These are phyloP conservation scores for Candida patagonica DNA, from an alignment of 805 yeast species.

Conservation along the genomic window DNA sequence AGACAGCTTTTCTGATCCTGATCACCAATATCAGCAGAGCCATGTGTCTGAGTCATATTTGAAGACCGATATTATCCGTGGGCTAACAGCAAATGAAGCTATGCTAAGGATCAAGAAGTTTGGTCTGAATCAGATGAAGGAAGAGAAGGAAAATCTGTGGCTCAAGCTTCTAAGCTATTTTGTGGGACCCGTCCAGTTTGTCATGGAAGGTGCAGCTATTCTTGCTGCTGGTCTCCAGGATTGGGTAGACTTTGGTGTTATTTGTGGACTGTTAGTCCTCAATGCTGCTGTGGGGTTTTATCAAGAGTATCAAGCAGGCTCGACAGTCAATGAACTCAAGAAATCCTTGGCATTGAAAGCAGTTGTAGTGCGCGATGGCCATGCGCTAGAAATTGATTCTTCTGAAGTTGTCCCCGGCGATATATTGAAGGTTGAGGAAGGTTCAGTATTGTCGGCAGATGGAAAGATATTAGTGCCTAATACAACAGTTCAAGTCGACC, in stretches of 20 bases:
- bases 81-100: slow-evolving; percentile 74
- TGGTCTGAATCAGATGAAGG: slow-evolving; percentile 87
- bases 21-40: too few relatives aligned
- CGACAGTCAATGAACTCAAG: slow-evolving; percentile 93
- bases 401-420: slow-evolving; percentile 93
- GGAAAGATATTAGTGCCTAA: slow-evolving; percentile 84
- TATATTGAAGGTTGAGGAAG: slow-evolving; percentile 84
- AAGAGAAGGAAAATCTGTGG: slow-evolving; percentile 71
- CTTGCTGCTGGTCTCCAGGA: slow-evolving; percentile 94
- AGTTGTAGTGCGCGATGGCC: slow-evolving; percentile 74
- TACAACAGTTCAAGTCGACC: slow-evolving; percentile 83
- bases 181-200: slow-evolving; percentile 94
- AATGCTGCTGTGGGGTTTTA: slow-evolving; percentile 93
- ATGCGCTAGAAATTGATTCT: slow-evolving; percentile 64
- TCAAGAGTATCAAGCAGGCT: slow-evolving; percentile 97
- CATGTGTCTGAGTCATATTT: slow-evolving; percentile 80
- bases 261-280: slow-evolving; percentile 73
- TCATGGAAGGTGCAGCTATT: slow-evolving; percentile 93
- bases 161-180: slow-evolving; percentile 79
- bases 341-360: slow-evolving; percentile 91
- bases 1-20: slow-evolving; percentile 46
- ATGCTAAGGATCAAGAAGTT: slow-evolving; percentile 77
- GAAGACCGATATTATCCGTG: slow-evolving; percentile 70
- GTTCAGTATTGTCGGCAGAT: slow-evolving; percentile 88
- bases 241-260: slow-evolving; percentile 99